Evolutionary conservation across 1,284 basidiomycete species (phyloP).

Genomic region (Sporisorium scitamineum): DNA sequence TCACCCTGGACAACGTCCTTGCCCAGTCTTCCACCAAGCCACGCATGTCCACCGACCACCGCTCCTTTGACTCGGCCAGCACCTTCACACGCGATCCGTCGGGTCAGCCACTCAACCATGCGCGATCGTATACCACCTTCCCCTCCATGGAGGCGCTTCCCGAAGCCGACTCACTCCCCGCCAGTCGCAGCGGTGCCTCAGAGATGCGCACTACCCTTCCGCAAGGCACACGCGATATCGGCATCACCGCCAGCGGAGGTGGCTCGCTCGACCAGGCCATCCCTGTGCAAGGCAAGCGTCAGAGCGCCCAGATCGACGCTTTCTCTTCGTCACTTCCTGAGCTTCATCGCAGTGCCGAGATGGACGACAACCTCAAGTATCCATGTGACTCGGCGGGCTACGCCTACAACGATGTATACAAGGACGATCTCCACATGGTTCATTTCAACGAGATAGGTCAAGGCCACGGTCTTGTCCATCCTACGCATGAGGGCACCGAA

Average conservation of each 20-base stretch:
- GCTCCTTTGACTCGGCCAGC: slow-evolving; percentile 47
- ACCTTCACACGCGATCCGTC: slow-evolving; percentile 31
- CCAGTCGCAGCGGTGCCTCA: slow-evolving; percentile 42
- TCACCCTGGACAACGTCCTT: slow-evolving; percentile 25
- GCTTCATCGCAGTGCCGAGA: slow-evolving; percentile 40
- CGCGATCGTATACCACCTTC: slow-evolving; percentile 45
- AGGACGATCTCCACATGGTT: slow-evolving; percentile 51
- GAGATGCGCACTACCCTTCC: slow-evolving; percentile 30
- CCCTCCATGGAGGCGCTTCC: slow-evolving; percentile 52
- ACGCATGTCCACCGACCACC: slow-evolving; percentile 33
- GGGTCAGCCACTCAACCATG: slow-evolving; percentile 42
- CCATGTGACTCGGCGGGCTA: slow-evolving; percentile 37
- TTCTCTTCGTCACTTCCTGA: slow-evolving; percentile 27
- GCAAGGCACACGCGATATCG: slow-evolving; percentile 41
- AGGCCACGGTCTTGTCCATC: slow-evolving; percentile 48
- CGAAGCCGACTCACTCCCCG: slow-evolving; percentile 48
- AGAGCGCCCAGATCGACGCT: slow-evolving; percentile 37
- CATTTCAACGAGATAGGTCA: slow-evolving; percentile 42
- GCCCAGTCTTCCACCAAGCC: slow-evolving; percentile 16
- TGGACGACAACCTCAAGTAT: slow-evolving; percentile 38
- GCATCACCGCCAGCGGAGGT: slow-evolving; percentile 54
- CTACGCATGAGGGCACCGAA: slow-evolving; percentile 31
- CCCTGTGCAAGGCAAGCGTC: slow-evolving; percentile 41
- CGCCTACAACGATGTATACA: slow-evolving; percentile 44
- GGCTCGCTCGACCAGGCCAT: slow-evolving; percentile 49